Percentiles rank a stretch among this genome's conserved stretches.
Conservation (phyloP, 78 protist species). For the Tieghemostelium lacteum region DNA sequence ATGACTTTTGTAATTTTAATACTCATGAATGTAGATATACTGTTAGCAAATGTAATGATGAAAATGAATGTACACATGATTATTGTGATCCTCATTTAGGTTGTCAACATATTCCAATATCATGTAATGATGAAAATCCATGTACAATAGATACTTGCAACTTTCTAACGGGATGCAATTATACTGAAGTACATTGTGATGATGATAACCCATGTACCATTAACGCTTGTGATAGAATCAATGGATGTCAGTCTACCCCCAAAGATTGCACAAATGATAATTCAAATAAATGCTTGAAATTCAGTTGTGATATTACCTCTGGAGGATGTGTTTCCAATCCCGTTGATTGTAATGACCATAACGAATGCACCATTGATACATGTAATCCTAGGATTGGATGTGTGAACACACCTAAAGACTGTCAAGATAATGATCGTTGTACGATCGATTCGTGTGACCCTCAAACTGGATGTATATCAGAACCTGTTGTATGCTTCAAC, state of each 20-base stretch:
- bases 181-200: background rate
- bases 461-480: background rate
- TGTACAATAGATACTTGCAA: constrained; percentile 16
- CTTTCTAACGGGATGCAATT: background rate
- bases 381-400: constrained; percentile 12
- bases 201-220: constrained; percentile 17
- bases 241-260: background rate
- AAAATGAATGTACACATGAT: constrained; percentile 4
- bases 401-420: background rate
- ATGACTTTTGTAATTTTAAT: constrained; percentile 8
- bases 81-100: too few species aligned
- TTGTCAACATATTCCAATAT: constrained; percentile 3
- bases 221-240: background rate
- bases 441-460: constrained; percentile 41
- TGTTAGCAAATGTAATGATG: background rate
- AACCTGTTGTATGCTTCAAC: too few species aligned
- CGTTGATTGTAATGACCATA: background rate
- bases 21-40: constrained; percentile 36
- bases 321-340: constrained; percentile 3
- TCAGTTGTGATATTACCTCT: background rate
- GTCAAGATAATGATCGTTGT: constrained; percentile 17
- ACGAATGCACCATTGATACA: constrained; percentile 42
- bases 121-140: background rate
- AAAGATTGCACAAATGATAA: background rate
- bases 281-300: background rate